phyloP scores from a whole-genome alignment of 306 rosid genomes.

The barrel medic (Medicago truncatula) region MtrunA17r5.0-ANR NC_053045.1:59339501-59340000 shows the following conservation, averaged over 20 bases:
- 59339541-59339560: background rate
- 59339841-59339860: slow-evolving; percentile 79
- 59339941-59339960: slow-evolving; percentile 67
- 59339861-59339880: slow-evolving; percentile 64
- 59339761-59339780: slow-evolving; percentile 71
- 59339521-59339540: background rate
- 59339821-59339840: slow-evolving; percentile 78
- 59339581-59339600: slow-evolving; percentile 11
- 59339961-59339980: slow-evolving; percentile 72
- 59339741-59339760: slow-evolving; percentile 85
- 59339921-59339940: slow-evolving; percentile 76
- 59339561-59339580: slow-evolving; percentile 3
- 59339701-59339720: slow-evolving; percentile 72
- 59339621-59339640: slow-evolving; percentile 4
- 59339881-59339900: slow-evolving; percentile 72
- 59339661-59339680: background rate
- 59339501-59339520: background rate
- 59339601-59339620: background rate
- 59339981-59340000: slow-evolving; percentile 63
- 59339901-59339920: slow-evolving; percentile 65
- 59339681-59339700: slow-evolving; percentile 64
- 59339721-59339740: slow-evolving; percentile 78
- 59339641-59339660: background rate
- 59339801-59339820: slow-evolving; percentile 91
- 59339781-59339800: slow-evolving; percentile 67